Percentiles rank a stretch among this genome's conserved stretches.
Evolutionary conservation across 1,284 basidiomycete genomes (phyloP).

Genomic region (Golubevia pallescens): DNA sequence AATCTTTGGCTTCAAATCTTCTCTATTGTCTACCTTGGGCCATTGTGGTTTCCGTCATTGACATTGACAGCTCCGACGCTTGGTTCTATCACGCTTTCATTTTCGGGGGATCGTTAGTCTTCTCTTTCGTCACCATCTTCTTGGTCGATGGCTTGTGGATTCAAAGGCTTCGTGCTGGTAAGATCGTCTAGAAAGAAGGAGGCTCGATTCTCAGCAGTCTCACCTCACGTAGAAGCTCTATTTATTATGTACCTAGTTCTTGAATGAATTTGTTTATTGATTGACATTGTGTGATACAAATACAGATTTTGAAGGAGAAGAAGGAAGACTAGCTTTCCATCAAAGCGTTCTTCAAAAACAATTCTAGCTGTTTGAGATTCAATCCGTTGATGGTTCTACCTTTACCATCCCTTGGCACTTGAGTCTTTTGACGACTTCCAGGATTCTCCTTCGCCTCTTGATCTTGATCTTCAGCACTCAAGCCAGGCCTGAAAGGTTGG

Average conservation of each 20-base stretch:
- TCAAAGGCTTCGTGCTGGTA: too few species aligned
- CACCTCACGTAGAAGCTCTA: too few species aligned
- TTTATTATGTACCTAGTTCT: too few species aligned
- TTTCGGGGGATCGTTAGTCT: constrained; percentile 8
- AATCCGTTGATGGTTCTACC: background rate
- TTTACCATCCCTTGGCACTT: background rate
- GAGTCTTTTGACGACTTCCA: background rate
- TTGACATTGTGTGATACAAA: too few species aligned
- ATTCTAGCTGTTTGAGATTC: background rate
- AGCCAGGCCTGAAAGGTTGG: background rate
- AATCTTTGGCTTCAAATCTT: constrained; percentile 27
- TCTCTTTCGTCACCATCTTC: constrained; percentile 29
- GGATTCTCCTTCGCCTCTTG: background rate
- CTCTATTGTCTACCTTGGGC: constrained; percentile 42
- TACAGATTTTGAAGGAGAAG: too few species aligned
- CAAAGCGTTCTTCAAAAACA: background rate
- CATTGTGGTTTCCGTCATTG: constrained; percentile 13
- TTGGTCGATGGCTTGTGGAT: constrained; percentile 11
- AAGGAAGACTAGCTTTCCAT: background rate
- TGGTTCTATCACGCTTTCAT: constrained; percentile 32
- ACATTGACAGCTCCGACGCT: constrained; percentile 10
- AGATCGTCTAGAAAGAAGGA: too few species aligned
- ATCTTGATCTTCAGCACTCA: too few species aligned
- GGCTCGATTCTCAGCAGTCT: too few species aligned
- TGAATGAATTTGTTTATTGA: too few species aligned